Evolutionary conservation across 192 early-diverging fungal species (phyloP).

Genomic region (Backusella macrospora): DNA sequence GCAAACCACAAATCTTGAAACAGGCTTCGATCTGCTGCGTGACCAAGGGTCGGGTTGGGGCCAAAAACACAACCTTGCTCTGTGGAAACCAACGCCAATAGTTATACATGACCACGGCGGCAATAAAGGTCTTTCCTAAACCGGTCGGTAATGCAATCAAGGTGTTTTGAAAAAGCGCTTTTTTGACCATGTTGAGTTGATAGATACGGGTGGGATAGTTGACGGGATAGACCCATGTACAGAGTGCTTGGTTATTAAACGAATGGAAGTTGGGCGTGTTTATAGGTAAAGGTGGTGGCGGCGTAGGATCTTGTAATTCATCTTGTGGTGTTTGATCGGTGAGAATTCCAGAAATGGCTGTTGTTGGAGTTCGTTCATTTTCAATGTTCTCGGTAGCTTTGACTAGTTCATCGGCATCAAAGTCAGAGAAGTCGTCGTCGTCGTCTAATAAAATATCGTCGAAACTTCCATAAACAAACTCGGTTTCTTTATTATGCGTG

Average conservation of each 20-base stretch:
- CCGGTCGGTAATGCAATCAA: constrained; percentile 85
- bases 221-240: constrained; percentile 78
- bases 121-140: constrained; percentile 94
- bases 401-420: constrained; percentile 2
- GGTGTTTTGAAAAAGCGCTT: constrained; percentile 80
- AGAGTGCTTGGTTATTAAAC: constrained; percentile 50
- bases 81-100: constrained; percentile 91
- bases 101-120: constrained; percentile 93
- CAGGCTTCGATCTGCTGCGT: constrained; percentile 92
- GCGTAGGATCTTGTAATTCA: constrained; percentile 8
- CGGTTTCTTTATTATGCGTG: not conserved
- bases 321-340: not conserved
- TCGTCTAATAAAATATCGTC: constrained; percentile 3
- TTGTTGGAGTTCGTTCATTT: not conserved
- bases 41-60: constrained; percentile 90
- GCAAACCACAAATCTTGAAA: constrained; percentile 77
- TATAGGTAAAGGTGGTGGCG: constrained; percentile 27
- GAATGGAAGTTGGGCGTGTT: constrained; percentile 45
- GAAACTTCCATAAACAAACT: not conserved
- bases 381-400: not conserved
- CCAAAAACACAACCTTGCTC: constrained; percentile 85
- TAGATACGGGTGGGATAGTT: constrained; percentile 79
- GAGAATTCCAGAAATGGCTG: no score
- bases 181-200: constrained; percentile 84
- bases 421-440: not conserved